phyloP scores from a whole-genome alignment of 345 rosid genomes.

The Eutrema heterophyllum region DNA sequence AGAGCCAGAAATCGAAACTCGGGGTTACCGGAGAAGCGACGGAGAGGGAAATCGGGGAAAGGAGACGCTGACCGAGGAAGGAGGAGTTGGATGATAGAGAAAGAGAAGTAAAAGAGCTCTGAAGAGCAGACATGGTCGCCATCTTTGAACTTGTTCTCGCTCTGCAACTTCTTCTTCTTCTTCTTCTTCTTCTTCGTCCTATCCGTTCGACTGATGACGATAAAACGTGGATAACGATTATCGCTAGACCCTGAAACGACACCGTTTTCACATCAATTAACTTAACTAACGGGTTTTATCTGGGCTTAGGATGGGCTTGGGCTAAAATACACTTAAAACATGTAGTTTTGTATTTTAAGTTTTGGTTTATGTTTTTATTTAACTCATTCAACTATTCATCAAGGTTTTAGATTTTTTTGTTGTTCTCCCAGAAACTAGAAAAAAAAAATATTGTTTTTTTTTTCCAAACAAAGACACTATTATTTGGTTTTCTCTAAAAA shows the following conservation, averaged over 20 bases:
- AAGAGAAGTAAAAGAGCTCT: conserved; percentile 63
- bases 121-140: conserved; percentile 78
- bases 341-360: not conserved
- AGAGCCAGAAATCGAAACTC: not conserved
- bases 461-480: not conserved
- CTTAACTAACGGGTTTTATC: not conserved
- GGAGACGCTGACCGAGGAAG: conserved; percentile 66
- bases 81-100: conserved; percentile 58
- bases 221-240: conserved; percentile 27
- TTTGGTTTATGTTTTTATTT: not conserved
- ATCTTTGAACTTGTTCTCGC: conserved; percentile 33
- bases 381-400: too few species aligned
- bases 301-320: conserved; percentile 5
- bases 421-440: not conserved
- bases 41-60: conserved; percentile 37
- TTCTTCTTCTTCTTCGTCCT: conserved; percentile 18
- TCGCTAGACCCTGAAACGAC: not conserved
- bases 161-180: conserved; percentile 2
- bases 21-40: conserved; percentile 39
- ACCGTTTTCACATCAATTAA: not conserved
- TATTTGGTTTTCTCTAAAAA: not conserved
- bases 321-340: not conserved
- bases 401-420: not conserved
- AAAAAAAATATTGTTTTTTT: not conserved
- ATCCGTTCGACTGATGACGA: conserved; percentile 27